Evolutionary conservation across 2,329 filamentous ascomycete genomes (phyloP), one percentile per base, ranked within the genome.

Genomic region (Cercospora beticola): DNA sequence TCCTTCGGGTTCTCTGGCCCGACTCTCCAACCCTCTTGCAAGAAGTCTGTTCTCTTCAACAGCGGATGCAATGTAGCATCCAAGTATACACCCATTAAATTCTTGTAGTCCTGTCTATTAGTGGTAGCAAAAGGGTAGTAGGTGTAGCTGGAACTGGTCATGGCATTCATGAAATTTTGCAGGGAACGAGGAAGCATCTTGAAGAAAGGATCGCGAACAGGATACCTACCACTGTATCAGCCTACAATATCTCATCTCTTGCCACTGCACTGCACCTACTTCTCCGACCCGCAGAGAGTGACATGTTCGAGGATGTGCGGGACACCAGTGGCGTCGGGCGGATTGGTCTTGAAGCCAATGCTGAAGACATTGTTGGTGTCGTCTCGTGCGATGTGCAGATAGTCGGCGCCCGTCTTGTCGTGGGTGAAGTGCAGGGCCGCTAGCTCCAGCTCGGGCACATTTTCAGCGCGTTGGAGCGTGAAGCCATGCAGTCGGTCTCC

Each of bases 141-240:
- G 10, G 95, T 99, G 79, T 99, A 94, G 77, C 98, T 94, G 23
- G 93, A 91, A 28, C 94, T 93, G 52, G 95, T 99, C 79, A 98
- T 97, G 70, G 95, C 95, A 80, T 99, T 99, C 95, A 99, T 99
- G 78, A 97, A 99, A 81, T 98, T 99, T 72, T 95, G 97, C n/a
- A 99, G 86, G 5, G 95, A 97, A 74, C 95, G 89, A 23, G 95
- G 95, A 28, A 99, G 87, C 95, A 99, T 99, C 86, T 98, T 99
- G 86, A 99, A 99, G 85, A 99, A 99, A 0, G 95, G 95, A 77
- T 99, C 95, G 70, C 95, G 92, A 68, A 99, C 94, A n/a, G 95
- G 95, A 78, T 94, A 97, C 80, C 92, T 94, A 78, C 62, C 67
- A 57, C 28, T 65, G 69, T 65, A 75, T 75, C 74, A 75, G 74